A percentile compares a stretch with the other conserved stretches of the same genome.
Conservation (phyloP, 2,329 filamentous ascomycete genomes). For the Tolypocladium pustulatum region DNA sequence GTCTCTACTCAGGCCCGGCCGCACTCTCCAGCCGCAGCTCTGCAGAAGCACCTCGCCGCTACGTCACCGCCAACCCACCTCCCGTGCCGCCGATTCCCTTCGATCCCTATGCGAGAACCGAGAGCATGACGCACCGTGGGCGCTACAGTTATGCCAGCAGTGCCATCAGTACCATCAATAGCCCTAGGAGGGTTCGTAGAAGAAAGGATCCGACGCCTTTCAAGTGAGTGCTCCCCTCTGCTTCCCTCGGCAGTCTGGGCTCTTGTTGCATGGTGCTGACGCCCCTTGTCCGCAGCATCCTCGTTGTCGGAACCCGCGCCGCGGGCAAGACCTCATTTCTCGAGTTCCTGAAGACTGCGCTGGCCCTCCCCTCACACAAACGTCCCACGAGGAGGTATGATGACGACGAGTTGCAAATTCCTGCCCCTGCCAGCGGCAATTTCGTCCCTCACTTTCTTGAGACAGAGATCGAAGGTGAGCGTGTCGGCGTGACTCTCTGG, state of each 20-base stretch:
- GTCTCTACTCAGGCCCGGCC: conserved; percentile 29
- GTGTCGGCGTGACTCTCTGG: conserved; percentile 89
- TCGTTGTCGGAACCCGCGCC: conserved; percentile 78
- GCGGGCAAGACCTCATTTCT: conserved; percentile 95
- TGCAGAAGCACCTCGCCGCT: conserved; percentile 35
- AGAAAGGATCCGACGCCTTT: conserved; percentile 96
- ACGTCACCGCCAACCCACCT: conserved; percentile 29
- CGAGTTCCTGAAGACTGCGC: conserved; percentile 81
- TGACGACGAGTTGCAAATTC: conserved; percentile 47
- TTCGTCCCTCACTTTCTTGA: conserved; percentile 88
- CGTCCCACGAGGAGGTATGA: conserved; percentile 45
- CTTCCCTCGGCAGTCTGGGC: background rate
- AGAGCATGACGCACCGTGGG: conserved; percentile 95
- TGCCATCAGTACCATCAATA: conserved; percentile 84
- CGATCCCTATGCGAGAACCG: conserved; percentile 72
- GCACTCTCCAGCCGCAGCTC: conserved; percentile 34
- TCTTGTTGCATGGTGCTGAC: conserved; percentile 4
- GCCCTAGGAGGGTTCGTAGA: conserved; percentile 79
- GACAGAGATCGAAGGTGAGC: conserved; percentile 86
- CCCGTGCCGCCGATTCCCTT: conserved; percentile 51
- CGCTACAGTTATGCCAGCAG: conserved; percentile 95
- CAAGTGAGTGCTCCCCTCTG: conserved; percentile 64
- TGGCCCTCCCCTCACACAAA: conserved; percentile 76
- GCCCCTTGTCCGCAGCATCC: conserved; percentile 49
- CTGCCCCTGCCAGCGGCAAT: conserved; percentile 47